phyloP scores from a whole-genome alignment of 768 basidiomycete genomes.

The Cyathus striatus region DNA sequence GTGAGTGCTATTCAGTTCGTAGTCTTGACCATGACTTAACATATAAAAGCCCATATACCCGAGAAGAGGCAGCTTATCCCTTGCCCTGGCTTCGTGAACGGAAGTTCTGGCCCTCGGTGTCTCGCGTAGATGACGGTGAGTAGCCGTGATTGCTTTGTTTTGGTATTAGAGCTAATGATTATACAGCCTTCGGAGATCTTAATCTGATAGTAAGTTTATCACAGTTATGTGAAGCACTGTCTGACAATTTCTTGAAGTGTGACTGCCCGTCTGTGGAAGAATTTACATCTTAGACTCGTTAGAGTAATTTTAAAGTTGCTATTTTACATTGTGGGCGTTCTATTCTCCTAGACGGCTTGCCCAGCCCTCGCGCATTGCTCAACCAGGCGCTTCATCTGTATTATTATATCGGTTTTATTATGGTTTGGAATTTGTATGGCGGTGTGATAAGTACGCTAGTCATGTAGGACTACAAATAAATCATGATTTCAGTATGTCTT shows the following conservation, averaged over 20 bases:
- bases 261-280: conserved; percentile 87
- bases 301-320: conserved; percentile 9
- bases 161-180: conserved; percentile 2
- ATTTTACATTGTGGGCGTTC: conserved; percentile 27
- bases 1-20: too few relatives aligned
- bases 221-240: conserved; percentile 2
- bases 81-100: conserved; percentile 74
- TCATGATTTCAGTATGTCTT: conserved; percentile 14
- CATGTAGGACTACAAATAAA: too few relatives aligned
- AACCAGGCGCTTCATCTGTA: conserved; percentile 50
- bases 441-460: conserved; percentile 7
- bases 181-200: conserved; percentile 83
- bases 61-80: conserved; percentile 89
- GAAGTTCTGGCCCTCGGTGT: conserved; percentile 97
- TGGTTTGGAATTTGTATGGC: conserved; percentile 6
- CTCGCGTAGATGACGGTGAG: conserved; percentile 90
- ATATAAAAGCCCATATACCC: conserved; percentile 72
- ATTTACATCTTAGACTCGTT: conserved; percentile 31
- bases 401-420: conserved; percentile 20
- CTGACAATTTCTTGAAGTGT: conserved; percentile 43
- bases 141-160: too few relatives aligned
- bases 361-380: conserved; percentile 51
- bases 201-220: conserved; percentile 72
- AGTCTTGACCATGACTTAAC: too few relatives aligned
- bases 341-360: conserved; percentile 48